Base-by-base conservation (phyloP, 768 basidiomycete species). In the Rhizopogon roseolus region DNA sequence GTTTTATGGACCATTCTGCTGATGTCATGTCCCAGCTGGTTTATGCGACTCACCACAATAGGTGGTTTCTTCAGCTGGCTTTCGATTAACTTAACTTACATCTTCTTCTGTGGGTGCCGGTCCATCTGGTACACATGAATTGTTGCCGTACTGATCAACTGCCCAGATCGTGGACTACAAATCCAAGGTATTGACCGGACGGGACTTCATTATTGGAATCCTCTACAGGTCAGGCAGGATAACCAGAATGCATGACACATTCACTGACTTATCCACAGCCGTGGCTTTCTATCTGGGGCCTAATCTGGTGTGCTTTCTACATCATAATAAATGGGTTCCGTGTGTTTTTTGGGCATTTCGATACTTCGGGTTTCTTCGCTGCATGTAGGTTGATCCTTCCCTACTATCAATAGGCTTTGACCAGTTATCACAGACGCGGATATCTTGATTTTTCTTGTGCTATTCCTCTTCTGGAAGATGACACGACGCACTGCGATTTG, bases 61-160 rank as follows among this genome's bases (percentile, higher is more conserved):
- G 82, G 79, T 29, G 83, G 83, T 4, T 85, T 87, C 72, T 75
- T 82, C 57, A 69, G 77, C 46, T 88, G 86, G 85, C 76, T 74
- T 58, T 62, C 79, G 37, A 84, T 86, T 64, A 85, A 84, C 64
- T 50, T 88, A 36, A 86, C 88, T 14, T 90, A 85, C 67, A 61
- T 87, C 49, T 79, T 70, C 66, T 89, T 86, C 74, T 78, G 84
- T 81, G 59, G 52, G 82, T 72, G 29, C 34, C n/a, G 4, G 40
- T 34, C 3, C 17, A 4, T 5, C 22, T 22, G 22, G 22, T 38
- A 32, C 32, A 4, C 19, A 14, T 32, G 5, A 8, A 7, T 19
- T 16, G 52, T 22, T 22, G 22, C 17, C 41, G 11, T 28, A 32
- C 42, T 46, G 41, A 42, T 39, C 14, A n/a, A 14, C 11, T 49